These are phyloP conservation scores for Coniochaeta prunicola DNA, from an alignment of 2,329 filamentous ascomycete species.

Conservation along the genomic window DNA sequence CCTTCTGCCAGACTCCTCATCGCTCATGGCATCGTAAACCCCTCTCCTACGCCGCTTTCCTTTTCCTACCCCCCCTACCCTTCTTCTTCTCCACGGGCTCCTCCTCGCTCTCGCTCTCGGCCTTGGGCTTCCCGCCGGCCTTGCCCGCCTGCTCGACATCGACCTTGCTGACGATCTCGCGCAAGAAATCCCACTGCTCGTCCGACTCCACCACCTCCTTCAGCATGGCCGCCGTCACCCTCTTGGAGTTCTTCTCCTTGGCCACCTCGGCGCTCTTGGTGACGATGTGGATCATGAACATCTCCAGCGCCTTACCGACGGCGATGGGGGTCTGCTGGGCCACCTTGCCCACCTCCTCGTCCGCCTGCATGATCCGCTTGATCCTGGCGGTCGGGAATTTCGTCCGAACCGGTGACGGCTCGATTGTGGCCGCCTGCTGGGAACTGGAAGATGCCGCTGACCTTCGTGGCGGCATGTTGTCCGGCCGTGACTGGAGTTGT, in stretches of 20 bases:
- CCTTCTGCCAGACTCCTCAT: neutral
- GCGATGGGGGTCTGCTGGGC: conserved; percentile 96
- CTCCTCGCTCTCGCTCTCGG: conserved; percentile 41
- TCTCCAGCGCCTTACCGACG: conserved; percentile 88
- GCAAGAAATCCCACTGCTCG: conserved; percentile 89
- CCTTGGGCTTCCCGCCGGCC: conserved; percentile 29
- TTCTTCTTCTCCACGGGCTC: conserved; percentile 44
- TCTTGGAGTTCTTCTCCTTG: conserved; percentile 73
- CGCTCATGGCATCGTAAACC: neutral
- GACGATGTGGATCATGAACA: conserved; percentile 96
- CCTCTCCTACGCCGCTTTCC: conserved; percentile 10
- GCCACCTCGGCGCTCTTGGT: conserved; percentile 82
- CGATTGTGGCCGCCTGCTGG: conserved; percentile 28
- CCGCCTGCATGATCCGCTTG: conserved; percentile 98
- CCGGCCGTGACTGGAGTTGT: conserved; percentile 1
- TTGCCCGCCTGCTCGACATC: conserved; percentile 48
- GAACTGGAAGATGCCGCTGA: conserved; percentile 26
- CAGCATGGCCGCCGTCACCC: conserved; percentile 83
- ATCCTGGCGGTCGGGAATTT: conserved; percentile 97
- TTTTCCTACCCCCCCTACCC: conserved; percentile 20
- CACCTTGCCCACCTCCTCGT: conserved; percentile 97
- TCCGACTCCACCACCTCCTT: conserved; percentile 85
- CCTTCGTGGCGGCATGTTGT: conserved; percentile 31
- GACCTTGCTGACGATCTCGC: conserved; percentile 83
- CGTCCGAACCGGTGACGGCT: conserved; percentile 72